A percentile compares a stretch with the other conserved stretches of the same genome.
Conservation (phyloP, 805 yeast genomes). For the Metschnikowia lunata region DNA sequence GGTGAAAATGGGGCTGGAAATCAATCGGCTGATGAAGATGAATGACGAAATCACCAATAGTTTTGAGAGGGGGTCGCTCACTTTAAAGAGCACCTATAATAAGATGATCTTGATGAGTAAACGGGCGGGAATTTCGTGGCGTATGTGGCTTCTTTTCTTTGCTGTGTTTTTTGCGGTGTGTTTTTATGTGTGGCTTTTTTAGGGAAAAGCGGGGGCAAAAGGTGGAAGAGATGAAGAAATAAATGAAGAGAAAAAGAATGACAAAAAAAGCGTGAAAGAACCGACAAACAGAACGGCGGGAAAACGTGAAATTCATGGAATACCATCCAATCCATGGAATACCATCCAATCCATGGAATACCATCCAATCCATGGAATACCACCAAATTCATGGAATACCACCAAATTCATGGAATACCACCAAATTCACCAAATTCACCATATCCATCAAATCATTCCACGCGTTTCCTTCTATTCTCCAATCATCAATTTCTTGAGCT, state of each 20-base stretch:
- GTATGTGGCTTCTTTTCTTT: constrained; percentile 42
- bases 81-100: constrained; percentile 40
- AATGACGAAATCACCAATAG: constrained; percentile 39
- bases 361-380: no score
- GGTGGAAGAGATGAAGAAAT: no score
- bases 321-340: no score
- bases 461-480: neutral
- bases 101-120: constrained; percentile 43
- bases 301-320: no score
- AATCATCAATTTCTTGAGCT: constrained; percentile 6
- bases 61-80: constrained; percentile 37
- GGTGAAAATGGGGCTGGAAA: constrained; percentile 40
- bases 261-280: no score
- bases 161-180: constrained; percentile 33
- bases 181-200: constrained; percentile 38
- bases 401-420: no score
- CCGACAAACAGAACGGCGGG: no score
- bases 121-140: constrained; percentile 43
- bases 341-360: no score
- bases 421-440: no score
- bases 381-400: no score
- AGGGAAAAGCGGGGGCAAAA: neutral
- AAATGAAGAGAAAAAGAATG: no score
- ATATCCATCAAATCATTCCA: no score
- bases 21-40: constrained; percentile 36